Evolutionary conservation across 345 rosid species (phyloP), one percentile per base, ranked within the genome.

Genomic region (Cardamine resedifolia): DNA sequence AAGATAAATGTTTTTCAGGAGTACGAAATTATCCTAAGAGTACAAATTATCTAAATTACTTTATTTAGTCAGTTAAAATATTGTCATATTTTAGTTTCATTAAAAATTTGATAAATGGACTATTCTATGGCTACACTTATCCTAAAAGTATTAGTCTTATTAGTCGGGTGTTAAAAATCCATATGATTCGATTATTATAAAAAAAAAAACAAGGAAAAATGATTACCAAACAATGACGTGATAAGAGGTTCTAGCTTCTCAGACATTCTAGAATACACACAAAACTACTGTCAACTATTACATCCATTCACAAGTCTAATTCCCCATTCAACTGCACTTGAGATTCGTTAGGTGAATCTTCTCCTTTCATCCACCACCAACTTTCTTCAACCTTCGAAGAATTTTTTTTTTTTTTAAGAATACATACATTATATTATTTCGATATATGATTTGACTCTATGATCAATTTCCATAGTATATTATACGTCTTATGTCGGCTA

Each of bases 401-500:
- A 38, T 38, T 57, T 2, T 15, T 64, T 57, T 19, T 10, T 67
- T 31, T 41, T 21, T n/a, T n/a, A n/a, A 6, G 9, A 23, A 24
- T 15, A 73, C 21, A 45, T 43, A 56, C 14, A 64, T 10, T 28
- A 21, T 43, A 14, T 7, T 52, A 53, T 53, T 39, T 30, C 15
- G 23, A 59, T 60, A 66, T 38, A 21, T 30, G 57, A 10, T 50
- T 68, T 31, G 78, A 51, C 64, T 33, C 24, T 33, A 18, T 60
- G 51, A 68, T 61, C 51, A 75, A 12, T 34, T 34, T 47, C 1
- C 16, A 34, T 20, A 53, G n/a, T 67, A 45, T 74, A 47, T 57
- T 74, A 62, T 63, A 45, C 75, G 48, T 68, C 43, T 75, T 44
- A 61, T 38, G 74, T 68, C 51, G 74, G 69, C 74, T 50, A 62